Base-by-base conservation (phyloP, 75 land plant species). In the Picea glauca region DNA sequence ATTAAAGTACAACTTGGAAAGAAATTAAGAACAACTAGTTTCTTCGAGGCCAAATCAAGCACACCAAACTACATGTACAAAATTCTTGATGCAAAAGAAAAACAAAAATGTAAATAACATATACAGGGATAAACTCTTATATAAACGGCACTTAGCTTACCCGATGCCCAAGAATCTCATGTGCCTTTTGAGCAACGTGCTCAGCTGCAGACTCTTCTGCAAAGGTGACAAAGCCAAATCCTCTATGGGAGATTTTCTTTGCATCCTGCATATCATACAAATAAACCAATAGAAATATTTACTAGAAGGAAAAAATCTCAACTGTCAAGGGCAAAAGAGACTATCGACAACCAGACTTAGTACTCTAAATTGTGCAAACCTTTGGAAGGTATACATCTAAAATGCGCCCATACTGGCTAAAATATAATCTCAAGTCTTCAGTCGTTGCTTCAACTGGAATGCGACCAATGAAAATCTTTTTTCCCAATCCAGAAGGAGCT, bases 151-250 rank as follows among this genome's bases (percentile, higher is more conserved):
- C 74, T 38, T 72, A 72, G 13, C 56, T 31, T 57, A 85, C 86
- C 86, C 78, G 80, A 38, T 77, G 80, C 18, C 86, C 86, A 60
- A 81, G 83, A 74, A 85, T 74, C 79, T 82, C 81, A 70, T 85
- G 87, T 13, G 74, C 57, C 62, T 84, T 75, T 13, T 74, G 84
- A 76, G 87, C 81, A 76, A 83, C 87, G 54, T 80, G 85, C 54
- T 85, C 87, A 58, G 87, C 85, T 33, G 82, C 66, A 64, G 74
- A 64, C 38, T 85, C 87, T 68, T 85, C 87, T 50, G 87, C 81
- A 74, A 85, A 85, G 31, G 87, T 85, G 17, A 85, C 87, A 83
- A 85, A 85, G 21, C 85, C 85, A 73, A 85, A 85, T 65, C 87
- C 87, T 58, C 87, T 75, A 54, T 85, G 87, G 18, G 85, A 82